These are phyloP conservation scores for Cadophora sp. DNA, from an alignment of 2,329 filamentous ascomycete species.

Conservation along the genomic window DNA sequence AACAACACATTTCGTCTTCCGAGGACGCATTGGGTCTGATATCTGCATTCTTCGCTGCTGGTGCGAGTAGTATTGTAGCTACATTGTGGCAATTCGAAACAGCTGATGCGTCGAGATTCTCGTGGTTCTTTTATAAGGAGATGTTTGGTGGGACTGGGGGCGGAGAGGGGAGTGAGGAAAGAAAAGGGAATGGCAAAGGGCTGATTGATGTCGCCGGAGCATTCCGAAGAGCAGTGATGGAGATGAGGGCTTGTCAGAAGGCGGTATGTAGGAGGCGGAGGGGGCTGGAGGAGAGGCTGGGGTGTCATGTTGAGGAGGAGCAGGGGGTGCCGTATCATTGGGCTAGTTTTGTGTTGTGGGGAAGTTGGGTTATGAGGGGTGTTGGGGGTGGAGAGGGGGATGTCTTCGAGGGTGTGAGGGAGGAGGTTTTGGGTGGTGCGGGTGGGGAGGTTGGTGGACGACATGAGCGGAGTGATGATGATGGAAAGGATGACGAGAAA, in stretches of 20 bases:
- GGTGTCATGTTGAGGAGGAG: slow-evolving; percentile 10
- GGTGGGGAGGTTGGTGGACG: not conserved
- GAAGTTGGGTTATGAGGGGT: slow-evolving; percentile 8
- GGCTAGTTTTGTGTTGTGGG: slow-evolving; percentile 10
- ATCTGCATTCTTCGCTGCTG: slow-evolving; percentile 5
- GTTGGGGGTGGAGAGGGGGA: not conserved
- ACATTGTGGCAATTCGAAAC: slow-evolving; percentile 6
- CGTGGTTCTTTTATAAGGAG: not conserved
- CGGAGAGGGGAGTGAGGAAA: not conserved
- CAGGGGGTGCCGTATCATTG: slow-evolving; percentile 1
- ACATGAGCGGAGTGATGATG: not conserved
- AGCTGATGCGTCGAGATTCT: not conserved
- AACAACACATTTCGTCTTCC: not conserved
- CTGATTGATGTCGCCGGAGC: not conserved
- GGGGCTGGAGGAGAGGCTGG: not conserved
- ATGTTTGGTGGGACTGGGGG: not conserved
- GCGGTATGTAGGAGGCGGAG: not conserved
- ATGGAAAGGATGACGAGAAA: not conserved
- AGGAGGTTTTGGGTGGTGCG: not conserved
- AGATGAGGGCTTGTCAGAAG: slow-evolving; percentile 7
- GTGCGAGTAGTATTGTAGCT: not conserved
- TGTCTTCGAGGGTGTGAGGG: not conserved
- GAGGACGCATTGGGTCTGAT: not conserved
- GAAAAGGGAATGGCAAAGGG: not conserved
- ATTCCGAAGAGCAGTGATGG: not conserved